Evolutionary conservation across 2,329 filamentous ascomycete species (phyloP).

Genomic region (Colletotrichum coccodes): DNA sequence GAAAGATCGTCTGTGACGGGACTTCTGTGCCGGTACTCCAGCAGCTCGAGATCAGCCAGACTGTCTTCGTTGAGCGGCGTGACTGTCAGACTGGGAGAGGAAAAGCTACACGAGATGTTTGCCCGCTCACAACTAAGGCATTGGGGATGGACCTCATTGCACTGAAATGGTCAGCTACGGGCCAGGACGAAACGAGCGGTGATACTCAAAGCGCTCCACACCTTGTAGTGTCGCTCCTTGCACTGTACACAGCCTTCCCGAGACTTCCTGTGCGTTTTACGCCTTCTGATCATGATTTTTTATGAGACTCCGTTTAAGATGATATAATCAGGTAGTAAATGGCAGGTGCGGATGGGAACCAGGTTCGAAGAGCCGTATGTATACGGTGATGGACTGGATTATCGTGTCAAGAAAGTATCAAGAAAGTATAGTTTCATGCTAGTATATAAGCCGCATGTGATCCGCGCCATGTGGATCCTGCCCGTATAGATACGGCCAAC

Average conservation of each 20-base stretch:
- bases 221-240: constrained; percentile 15
- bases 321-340: too few species aligned
- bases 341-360: too few species aligned
- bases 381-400: too few species aligned
- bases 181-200: background rate
- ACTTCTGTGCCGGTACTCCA: constrained; percentile 1
- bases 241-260: constrained; percentile 2
- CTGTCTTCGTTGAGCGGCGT: constrained; percentile 10
- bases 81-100: background rate
- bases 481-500: too few species aligned
- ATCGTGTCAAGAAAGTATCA: too few species aligned
- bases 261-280: background rate
- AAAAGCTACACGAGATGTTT: background rate
- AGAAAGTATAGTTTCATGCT: too few species aligned
- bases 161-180: background rate
- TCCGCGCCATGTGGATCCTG: too few species aligned
- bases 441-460: too few species aligned
- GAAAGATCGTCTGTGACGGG: background rate
- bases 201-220: background rate
- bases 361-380: too few species aligned
- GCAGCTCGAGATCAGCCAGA: constrained; percentile 7
- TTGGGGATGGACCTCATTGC: constrained; percentile 10
- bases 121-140: background rate
- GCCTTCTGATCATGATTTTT: background rate
- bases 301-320: background rate